Conservation (phyloP, 192 early-diverging fungal genomes). For the Irineochytrium annulatum region DNA sequence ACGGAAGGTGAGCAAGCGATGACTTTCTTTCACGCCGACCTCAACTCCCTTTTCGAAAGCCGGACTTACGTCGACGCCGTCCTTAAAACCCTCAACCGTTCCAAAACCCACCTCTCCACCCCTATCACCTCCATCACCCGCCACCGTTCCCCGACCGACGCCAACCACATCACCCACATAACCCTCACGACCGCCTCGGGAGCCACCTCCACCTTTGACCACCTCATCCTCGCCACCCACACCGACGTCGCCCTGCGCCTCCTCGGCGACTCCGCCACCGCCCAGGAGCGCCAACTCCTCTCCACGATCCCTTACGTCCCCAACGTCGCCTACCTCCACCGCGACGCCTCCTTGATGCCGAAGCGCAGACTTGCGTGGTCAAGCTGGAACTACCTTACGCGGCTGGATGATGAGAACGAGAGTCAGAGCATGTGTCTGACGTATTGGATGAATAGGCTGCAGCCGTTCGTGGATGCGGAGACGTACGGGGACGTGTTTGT, state of each 20-base stretch:
- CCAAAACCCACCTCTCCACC: conserved; percentile 36
- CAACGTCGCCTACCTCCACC: conserved; percentile 53
- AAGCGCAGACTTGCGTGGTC: conserved; percentile 39
- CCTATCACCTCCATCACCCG: conserved; percentile 32
- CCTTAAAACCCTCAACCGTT: conserved; percentile 21
- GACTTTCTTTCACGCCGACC: background rate
- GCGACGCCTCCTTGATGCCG: conserved; percentile 57
- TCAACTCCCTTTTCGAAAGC: conserved; percentile 3
- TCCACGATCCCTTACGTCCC: conserved; percentile 40
- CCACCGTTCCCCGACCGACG: background rate
- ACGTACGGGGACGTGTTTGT: conserved; percentile 52
- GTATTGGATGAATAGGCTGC: conserved; percentile 64
- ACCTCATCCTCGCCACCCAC: conserved; percentile 60
- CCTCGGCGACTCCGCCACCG: conserved; percentile 48
- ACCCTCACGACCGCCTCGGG: conserved; percentile 36
- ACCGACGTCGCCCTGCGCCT: conserved; percentile 53
- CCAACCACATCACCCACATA: background rate
- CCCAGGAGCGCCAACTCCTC: conserved; percentile 44
- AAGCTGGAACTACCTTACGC: conserved; percentile 58
- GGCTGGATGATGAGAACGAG: conserved; percentile 18
- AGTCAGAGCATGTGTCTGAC: conserved; percentile 44
- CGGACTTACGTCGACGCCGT: conserved; percentile 42
- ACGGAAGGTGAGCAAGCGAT: conserved; percentile 45
- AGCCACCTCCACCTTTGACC: conserved; percentile 39
- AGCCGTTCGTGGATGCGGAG: conserved; percentile 42